A percentile compares a stretch with the other conserved stretches of the same genome.
Evolutionary conservation across 305 asterid species (phyloP).

Genomic region (Fraxinus platypoda): DNA sequence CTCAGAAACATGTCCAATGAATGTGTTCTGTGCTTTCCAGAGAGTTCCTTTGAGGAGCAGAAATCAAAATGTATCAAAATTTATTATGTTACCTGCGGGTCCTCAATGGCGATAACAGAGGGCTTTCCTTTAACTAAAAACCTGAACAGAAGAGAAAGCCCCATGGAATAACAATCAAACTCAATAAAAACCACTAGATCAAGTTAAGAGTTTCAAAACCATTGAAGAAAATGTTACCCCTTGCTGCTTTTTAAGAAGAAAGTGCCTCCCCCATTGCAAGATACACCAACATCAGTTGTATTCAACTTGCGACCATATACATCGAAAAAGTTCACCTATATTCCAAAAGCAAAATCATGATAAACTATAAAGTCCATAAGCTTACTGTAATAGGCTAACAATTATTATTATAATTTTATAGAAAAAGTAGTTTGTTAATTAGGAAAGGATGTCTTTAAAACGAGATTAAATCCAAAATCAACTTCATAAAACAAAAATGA

Average conservation of each 20-base stretch:
- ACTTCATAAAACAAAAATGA: background rate
- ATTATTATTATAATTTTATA: background rate
- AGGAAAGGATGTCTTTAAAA: background rate
- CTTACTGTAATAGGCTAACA: background rate
- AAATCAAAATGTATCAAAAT: slow-evolving; percentile 13
- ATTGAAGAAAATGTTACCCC: slow-evolving; percentile 53
- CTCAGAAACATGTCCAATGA: background rate
- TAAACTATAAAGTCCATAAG: slow-evolving; percentile 16
- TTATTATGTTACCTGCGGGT: slow-evolving; percentile 70
- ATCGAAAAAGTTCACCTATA: slow-evolving; percentile 81
- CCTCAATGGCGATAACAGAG: slow-evolving; percentile 72
- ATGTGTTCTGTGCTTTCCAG: background rate
- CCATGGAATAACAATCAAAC: slow-evolving; percentile 16
- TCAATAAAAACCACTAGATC: background rate
- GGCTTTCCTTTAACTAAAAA: slow-evolving; percentile 53
- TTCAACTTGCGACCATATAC: slow-evolving; percentile 85
- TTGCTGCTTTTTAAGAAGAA: slow-evolving; percentile 63
- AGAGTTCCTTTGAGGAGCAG: slow-evolving; percentile 7
- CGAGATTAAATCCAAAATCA: background rate
- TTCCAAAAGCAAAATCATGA: slow-evolving; percentile 19
- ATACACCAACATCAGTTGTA: slow-evolving; percentile 81
- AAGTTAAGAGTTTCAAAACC: background rate
- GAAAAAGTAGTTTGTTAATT: background rate
- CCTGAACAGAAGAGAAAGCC: slow-evolving; percentile 43
- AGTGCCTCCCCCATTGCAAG: slow-evolving; percentile 72